These are phyloP conservation scores for Aspergillus fumigatiaffinis DNA, from an alignment of 2,329 filamentous ascomycete genomes.

Conservation along the genomic window DNA sequence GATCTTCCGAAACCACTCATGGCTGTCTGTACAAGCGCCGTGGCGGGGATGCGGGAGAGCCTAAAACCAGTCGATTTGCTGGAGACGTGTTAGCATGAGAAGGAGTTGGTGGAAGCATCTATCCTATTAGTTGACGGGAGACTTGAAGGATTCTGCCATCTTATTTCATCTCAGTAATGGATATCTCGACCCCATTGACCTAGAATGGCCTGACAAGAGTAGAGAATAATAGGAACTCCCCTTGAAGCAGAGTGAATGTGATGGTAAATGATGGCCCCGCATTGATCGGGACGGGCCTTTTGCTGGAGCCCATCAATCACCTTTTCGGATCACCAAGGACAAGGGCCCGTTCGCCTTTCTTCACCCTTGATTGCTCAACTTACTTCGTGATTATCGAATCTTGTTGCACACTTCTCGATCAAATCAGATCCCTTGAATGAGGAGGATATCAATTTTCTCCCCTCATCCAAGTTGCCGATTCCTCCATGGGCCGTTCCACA, in stretches of 20 bases:
- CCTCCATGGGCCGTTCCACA: not conserved
- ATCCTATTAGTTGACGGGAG: not conserved
- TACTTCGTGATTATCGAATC: not conserved
- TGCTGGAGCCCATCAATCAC: not conserved
- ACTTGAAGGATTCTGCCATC: not conserved
- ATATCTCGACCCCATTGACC: not conserved
- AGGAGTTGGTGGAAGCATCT: not conserved
- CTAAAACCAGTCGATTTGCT: not conserved
- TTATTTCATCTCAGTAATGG: no score
- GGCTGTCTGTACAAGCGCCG: slow-evolving; percentile 10
- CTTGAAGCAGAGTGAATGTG: not conserved
- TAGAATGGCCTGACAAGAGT: not conserved
- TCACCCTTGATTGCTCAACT: not conserved
- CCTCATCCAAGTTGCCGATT: not conserved
- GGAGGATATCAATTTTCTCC: not conserved
- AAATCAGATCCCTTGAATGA: not conserved
- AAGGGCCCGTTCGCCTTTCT: not conserved
- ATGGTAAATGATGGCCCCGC: not conserved
- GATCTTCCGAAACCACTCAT: not conserved
- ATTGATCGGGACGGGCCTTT: slow-evolving; percentile 6
- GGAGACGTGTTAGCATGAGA: not conserved
- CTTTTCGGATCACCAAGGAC: not conserved
- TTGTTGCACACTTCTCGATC: not conserved
- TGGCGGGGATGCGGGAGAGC: slow-evolving; percentile 12
- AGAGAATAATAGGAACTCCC: no score